phyloP scores from a whole-genome alignment of 2,329 filamentous ascomycete genomes.

The Aspergillus awamori region DNA sequence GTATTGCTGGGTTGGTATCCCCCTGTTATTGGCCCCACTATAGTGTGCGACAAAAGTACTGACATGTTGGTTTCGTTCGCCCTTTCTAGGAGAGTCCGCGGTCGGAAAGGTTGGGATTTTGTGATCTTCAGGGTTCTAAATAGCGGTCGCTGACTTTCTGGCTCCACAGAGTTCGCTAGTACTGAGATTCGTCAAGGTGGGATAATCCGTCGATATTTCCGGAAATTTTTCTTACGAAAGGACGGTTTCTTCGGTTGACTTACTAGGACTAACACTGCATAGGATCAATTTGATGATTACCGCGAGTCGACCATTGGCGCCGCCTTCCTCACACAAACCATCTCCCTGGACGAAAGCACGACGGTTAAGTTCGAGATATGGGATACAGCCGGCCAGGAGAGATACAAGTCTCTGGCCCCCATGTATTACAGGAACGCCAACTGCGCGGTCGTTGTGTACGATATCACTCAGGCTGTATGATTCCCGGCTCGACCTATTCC shows the following conservation, averaged over 20 bases:
- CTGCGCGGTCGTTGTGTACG: constrained; percentile 98
- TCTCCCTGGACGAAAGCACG: constrained; percentile 95
- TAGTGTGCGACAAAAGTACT: constrained; percentile 17
- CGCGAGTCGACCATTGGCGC: constrained; percentile 97
- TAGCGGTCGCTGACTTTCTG: constrained; percentile 33
- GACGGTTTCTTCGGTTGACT: no score
- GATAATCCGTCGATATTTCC: constrained; percentile 24
- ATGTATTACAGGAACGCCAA: constrained; percentile 99
- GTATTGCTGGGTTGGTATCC: constrained; percentile 80
- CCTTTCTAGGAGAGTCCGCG: constrained; percentile 81
- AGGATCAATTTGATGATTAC: constrained; percentile 99
- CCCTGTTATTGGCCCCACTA: constrained; percentile 7
- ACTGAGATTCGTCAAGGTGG: constrained; percentile 94
- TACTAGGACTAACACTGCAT: constrained; percentile 17
- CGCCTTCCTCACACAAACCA: constrained; percentile 98
- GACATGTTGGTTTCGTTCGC: constrained; percentile 18
- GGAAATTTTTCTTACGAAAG: not conserved
- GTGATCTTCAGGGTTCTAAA: constrained; percentile 14
- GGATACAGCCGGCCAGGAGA: constrained; percentile 97
- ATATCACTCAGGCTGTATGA: constrained; percentile 97
- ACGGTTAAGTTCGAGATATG: constrained; percentile 99
- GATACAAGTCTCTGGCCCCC: constrained; percentile 97
- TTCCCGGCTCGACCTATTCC: constrained; percentile 5
- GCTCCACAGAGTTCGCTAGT: constrained; percentile 85
- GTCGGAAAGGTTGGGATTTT: constrained; percentile 80